Percentiles rank a stretch among this genome's conserved stretches.
phyloP scores from a whole-genome alignment of 1,284 basidiomycete species.

The Meira miltonrushii region DNA sequence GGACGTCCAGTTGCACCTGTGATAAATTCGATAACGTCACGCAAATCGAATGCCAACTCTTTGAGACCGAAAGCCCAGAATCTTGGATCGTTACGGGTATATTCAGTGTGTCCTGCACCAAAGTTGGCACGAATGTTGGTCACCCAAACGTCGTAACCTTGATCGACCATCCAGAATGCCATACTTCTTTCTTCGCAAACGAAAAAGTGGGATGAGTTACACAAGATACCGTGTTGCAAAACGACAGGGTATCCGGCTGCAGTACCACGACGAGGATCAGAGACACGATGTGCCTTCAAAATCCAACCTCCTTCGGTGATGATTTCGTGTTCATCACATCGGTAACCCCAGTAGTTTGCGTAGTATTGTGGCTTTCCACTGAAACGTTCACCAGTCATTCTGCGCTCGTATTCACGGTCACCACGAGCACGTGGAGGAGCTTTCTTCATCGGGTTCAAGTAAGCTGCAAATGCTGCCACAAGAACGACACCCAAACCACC shows the following conservation, averaged over 20 bases:
- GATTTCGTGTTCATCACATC: constrained; percentile 51
- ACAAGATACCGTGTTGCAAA: constrained; percentile 51
- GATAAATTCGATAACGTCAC: constrained; percentile 48
- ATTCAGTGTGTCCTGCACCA: constrained; percentile 46
- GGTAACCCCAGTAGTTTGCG: constrained; percentile 52
- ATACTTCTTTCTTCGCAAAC: constrained; percentile 48
- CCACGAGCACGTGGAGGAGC: constrained; percentile 32
- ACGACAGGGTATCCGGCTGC: constrained; percentile 47
- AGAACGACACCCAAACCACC: constrained; percentile 27
- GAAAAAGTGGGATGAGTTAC: constrained; percentile 48
- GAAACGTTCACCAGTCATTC: constrained; percentile 49
- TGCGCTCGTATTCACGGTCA: constrained; percentile 49
- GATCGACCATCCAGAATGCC: constrained; percentile 52
- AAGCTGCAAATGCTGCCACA: constrained; percentile 32
- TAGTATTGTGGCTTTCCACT: constrained; percentile 47
- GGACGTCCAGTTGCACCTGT: constrained; percentile 36
- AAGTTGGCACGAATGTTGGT: constrained; percentile 52
- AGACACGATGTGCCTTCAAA: constrained; percentile 50
- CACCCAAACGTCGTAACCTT: constrained; percentile 51
- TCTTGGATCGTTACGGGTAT: constrained; percentile 43
- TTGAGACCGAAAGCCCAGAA: constrained; percentile 52
- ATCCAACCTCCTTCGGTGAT: constrained; percentile 50
- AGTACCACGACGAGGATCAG: constrained; percentile 45
- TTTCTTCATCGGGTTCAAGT: constrained; percentile 48
- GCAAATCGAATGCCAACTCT: constrained; percentile 48